These are phyloP conservation scores for Paradendryphiella salina DNA, from an alignment of 2,329 filamentous ascomycete species.

Conservation along the genomic window DNA sequence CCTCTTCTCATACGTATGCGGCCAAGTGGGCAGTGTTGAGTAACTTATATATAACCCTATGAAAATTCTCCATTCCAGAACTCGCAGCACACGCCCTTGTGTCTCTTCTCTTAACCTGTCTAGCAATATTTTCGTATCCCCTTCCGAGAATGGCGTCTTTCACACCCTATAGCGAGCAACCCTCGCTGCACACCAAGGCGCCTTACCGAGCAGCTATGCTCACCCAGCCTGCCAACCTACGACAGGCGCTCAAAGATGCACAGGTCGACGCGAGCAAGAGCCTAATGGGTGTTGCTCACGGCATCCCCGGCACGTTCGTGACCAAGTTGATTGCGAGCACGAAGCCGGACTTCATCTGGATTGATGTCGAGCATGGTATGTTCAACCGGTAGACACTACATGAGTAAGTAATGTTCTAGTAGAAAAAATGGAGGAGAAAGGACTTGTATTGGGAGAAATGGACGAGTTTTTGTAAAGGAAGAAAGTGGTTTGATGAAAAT, in stretches of 20 bases:
- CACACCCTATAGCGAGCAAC: conserved; percentile 30
- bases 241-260: conserved; percentile 28
- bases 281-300: conserved; percentile 32
- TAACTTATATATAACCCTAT: no score
- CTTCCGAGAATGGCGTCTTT: conserved; percentile 19
- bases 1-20: no score
- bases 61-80: no score
- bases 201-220: conserved; percentile 28
- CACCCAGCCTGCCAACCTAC: conserved; percentile 30
- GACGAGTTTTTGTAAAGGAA: no score
- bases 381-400: conserved; percentile 31
- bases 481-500: background rate
- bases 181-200: conserved; percentile 27
- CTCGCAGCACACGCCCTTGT: no score
- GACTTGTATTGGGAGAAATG: no score
- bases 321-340: conserved; percentile 34
- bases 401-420: conserved; percentile 19
- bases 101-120: no score
- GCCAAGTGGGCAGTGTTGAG: no score
- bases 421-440: no score
- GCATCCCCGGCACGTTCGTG: conserved; percentile 32
- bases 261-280: conserved; percentile 29
- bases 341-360: conserved; percentile 35
- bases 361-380: conserved; percentile 37
- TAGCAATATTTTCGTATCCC: no score